Percentiles rank a stretch among this genome's conserved stretches.
These are phyloP conservation scores for Macrophomina tecta DNA, from an alignment of 2,329 filamentous ascomycete genomes.

Conservation along the genomic window DNA sequence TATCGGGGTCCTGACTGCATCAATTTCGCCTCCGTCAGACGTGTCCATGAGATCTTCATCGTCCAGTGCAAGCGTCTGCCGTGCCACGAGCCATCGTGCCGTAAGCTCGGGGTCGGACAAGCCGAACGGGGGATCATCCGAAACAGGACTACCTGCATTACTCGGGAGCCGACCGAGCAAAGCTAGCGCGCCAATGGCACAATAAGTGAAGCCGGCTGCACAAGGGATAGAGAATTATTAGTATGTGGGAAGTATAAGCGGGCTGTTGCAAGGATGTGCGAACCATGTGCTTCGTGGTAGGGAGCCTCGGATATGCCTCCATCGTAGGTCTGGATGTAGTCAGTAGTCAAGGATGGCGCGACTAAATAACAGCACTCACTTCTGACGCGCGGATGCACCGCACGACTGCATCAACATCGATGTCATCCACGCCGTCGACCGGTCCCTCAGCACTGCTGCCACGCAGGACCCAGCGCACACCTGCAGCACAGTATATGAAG, in stretches of 20 bases:
- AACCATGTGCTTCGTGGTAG: constrained; percentile 83
- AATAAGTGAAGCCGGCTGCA: constrained; percentile 87
- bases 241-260: not conserved
- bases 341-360: constrained; percentile 36
- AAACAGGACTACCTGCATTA: constrained; percentile 32
- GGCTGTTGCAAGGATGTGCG: constrained; percentile 15
- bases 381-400: constrained; percentile 71
- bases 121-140: constrained; percentile 32
- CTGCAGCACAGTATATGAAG: constrained; percentile 84
- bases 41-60: constrained; percentile 51
- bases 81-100: constrained; percentile 53
- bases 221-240: constrained; percentile 13
- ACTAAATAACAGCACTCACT: constrained; percentile 36
- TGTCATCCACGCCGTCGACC: constrained; percentile 68
- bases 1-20: constrained; percentile 48
- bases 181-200: constrained; percentile 77
- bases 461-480: constrained; percentile 80
- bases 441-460: constrained; percentile 62
- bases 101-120: constrained; percentile 47
- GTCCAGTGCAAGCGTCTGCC: constrained; percentile 53
- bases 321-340: constrained; percentile 68
- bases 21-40: constrained; percentile 44
- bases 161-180: constrained; percentile 70
- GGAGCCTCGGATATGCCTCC: constrained; percentile 81
- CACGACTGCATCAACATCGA: constrained; percentile 74